Conservation (phyloP, 768 basidiomycete species). For the Pleurotus pulmonarius region DNA sequence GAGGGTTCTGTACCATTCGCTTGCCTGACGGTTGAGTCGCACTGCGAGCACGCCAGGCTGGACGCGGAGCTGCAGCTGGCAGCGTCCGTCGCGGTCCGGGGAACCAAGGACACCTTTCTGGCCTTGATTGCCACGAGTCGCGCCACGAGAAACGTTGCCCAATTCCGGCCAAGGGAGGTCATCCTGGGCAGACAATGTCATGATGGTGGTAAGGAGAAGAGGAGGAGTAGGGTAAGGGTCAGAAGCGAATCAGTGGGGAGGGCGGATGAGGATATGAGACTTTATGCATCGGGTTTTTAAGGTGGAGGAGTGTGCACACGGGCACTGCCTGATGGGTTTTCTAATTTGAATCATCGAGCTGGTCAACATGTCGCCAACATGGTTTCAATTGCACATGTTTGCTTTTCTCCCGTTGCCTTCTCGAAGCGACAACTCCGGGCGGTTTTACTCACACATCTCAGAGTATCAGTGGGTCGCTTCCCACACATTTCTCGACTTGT, state of each 20-base stretch:
- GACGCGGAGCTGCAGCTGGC: conserved; percentile 73
- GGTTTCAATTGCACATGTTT: conserved; percentile 9
- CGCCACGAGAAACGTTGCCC: conserved; percentile 81
- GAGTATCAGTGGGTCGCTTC: conserved; percentile 8
- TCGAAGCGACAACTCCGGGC: conserved; percentile 8
- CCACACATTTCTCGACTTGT: conserved; percentile 4
- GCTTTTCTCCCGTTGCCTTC: conserved; percentile 2
- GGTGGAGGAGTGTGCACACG: conserved; percentile 3
- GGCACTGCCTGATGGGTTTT: conserved; percentile 8
- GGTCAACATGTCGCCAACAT: conserved; percentile 8
- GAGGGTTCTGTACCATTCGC: conserved; percentile 79
- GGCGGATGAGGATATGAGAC: background rate
- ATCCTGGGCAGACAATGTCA: conserved; percentile 51
- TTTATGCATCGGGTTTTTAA: conserved; percentile 9
- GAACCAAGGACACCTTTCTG: conserved; percentile 76
- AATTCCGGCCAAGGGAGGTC: conserved; percentile 86
- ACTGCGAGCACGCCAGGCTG: conserved; percentile 82
- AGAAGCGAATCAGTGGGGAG: conserved; percentile 15
- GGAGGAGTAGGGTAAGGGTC: conserved; percentile 13
- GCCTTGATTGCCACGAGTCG: conserved; percentile 82
- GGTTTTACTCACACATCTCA: conserved; percentile 5
- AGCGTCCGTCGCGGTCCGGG: conserved; percentile 72
- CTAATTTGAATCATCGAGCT: conserved; percentile 1
- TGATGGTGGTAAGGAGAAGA: conserved; percentile 23
- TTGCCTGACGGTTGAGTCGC: conserved; percentile 67